Base-by-base conservation (phyloP, 2,329 filamentous ascomycete species). In the Graphium sp. region DNA sequence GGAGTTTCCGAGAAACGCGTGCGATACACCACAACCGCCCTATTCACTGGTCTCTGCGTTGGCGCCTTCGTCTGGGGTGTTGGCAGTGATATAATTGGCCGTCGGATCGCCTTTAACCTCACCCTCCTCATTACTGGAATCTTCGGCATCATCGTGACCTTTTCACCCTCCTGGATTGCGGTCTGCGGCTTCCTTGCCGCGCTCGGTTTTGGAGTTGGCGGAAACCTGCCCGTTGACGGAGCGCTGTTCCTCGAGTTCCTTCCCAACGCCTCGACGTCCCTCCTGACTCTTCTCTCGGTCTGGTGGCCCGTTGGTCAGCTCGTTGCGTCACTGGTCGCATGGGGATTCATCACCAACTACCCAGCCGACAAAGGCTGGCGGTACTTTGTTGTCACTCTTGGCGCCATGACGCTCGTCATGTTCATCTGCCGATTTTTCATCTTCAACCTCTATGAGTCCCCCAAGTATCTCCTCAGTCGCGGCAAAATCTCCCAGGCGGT, bases 231-330 rank as follows among this genome's bases (percentile, higher is more conserved):
- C 1, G 76, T 85, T 1, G 80, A 87, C 46, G 78, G 79, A 19
- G 77, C 80, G 1, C 56, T 89, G 3, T 89, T 91, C 46, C 61
- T 91, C 21, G 83, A 92, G 43, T 87, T 87, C 38, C 54, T 91
- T 1, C 83, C 83, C 0, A 74, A 76, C 32, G 67, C 74, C 1
- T 76, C 71, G n/a, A 73, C 71, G 36, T 70, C 72, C 18, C 62
- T 89, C 10, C 56, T 89, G 18, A 89, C 81, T 0, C 59, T 87
- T 26, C 59, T 91, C n/a, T 83, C 78, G 6, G 67, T 84, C 6
- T 89, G 80, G 76, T 92, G 83, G 81, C 79, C 82, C 0, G 53
- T 91, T 12, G 83, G 82, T 5, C 80, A 89, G 44, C 60, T 91
- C 6, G 63, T 76, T 32, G 72, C 77, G 2, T 76, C 73, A 3